Evolutionary conservation across 805 yeast genomes (phyloP), one percentile per base, ranked within the genome.

Genomic region (Ogataea nakhonphanomensis): DNA sequence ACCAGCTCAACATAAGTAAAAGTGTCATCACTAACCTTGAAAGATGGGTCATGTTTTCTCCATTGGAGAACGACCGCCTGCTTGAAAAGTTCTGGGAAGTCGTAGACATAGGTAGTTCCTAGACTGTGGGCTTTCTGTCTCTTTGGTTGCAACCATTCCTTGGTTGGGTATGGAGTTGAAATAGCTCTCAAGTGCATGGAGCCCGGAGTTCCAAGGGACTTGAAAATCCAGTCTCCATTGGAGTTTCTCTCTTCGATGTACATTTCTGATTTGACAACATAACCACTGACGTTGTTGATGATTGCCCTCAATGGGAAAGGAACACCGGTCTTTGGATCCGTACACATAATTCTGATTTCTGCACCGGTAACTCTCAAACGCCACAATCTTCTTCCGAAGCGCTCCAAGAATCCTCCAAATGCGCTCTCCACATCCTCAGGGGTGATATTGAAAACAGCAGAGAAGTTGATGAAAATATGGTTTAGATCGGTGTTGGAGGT

Each of bases 81-180:
- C 58, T 90, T 86, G 84, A 95, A 93, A 58, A 93, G 71, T 64
- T 93, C 99, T 38, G 99, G 99, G 93, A 93, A 95, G 67, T 93
- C 99, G 59, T 95, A 93, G 36, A 88, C 96, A 61, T 88, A 93
- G 8, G 99, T 90, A 13, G 99, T 93, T 49, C 99, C 99, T 90
- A 93, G 84, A 57, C 87, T 75, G 67, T 93, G 98, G 36, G 99
- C 99, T 71, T 84, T 86, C 74, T 95, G 95, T 70, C 99, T 88
- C 69, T 93, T 93, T 56, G 98, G 97, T 72, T 93, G 99, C 58
- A 93, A 76, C 71, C 95, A 90, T 69, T 93, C 99, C 73, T 93
- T 93, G 24, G 95, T 95, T 44, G 98, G 95, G 62, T 93, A 95
- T 36, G 97, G 96, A 37, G 97, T 87, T 34, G 90, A 83, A 58